These are phyloP conservation scores for Coemansia sp. DNA, from an alignment of 192 early-diverging fungal genomes.

Conservation along the genomic window DNA sequence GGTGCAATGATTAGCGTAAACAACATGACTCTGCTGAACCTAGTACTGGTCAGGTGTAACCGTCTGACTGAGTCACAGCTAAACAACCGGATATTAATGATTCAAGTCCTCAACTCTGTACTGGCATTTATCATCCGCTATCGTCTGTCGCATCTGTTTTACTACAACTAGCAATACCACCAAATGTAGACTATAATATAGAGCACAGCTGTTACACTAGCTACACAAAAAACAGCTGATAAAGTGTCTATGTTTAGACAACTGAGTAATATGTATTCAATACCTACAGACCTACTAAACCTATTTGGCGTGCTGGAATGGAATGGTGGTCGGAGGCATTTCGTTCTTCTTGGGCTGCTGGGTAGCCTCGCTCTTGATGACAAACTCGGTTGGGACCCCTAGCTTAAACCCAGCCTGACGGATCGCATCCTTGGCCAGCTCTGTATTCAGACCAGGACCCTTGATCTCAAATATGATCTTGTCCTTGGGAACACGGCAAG, in stretches of 20 bases:
- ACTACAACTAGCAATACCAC: conserved; percentile 41
- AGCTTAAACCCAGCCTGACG: conserved; percentile 50
- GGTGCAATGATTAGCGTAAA: conserved; percentile 61
- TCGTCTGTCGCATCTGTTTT: conserved; percentile 77
- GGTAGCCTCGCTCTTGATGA: conserved; percentile 30
- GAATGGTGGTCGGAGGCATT: conserved; percentile 40
- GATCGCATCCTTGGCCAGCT: conserved; percentile 53
- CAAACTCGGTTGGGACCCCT: conserved; percentile 48
- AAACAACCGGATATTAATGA: conserved; percentile 57
- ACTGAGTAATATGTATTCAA: neutral
- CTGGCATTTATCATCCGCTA: conserved; percentile 83
- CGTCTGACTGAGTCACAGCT: conserved; percentile 68
- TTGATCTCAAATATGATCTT: conserved; percentile 87
- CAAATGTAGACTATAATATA: neutral
- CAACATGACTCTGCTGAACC: conserved; percentile 92
- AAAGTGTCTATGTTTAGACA: neutral
- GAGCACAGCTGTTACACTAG: neutral
- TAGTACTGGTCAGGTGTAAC: conserved; percentile 76
- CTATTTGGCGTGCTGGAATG: conserved; percentile 50
- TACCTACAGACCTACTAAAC: neutral
- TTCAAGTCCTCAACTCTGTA: conserved; percentile 66
- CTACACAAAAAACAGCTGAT: too few species aligned
- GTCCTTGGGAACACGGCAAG: conserved; percentile 83
- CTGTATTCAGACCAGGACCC: conserved; percentile 72
- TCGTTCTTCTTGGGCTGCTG: conserved; percentile 45